Conservation (phyloP, 495 filamentous ascomycete species). For the Talaromyces thailandensis region DNA sequence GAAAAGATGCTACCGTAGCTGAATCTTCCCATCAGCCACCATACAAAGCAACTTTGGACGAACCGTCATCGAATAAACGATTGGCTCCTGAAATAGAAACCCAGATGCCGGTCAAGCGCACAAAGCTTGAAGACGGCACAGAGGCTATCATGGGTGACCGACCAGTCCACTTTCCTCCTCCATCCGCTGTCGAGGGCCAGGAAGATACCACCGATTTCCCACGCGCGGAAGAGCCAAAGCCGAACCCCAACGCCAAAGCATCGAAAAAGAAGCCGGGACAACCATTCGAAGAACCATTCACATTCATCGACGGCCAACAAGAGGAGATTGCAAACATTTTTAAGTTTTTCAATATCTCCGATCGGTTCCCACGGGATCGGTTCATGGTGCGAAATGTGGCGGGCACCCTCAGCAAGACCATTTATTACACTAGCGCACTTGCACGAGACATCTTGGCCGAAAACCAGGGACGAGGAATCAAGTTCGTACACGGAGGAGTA, state of each 20-base stretch:
- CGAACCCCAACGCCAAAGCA: constrained; percentile 14
- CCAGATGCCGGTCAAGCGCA: constrained; percentile 35
- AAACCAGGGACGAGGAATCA: constrained; percentile 84
- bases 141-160: constrained; percentile 40
- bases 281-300: constrained; percentile 80
- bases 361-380: constrained; percentile 76
- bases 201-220: constrained; percentile 19
- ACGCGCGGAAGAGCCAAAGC: constrained; percentile 14
- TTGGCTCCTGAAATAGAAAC: constrained; percentile 31
- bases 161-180: constrained; percentile 38
- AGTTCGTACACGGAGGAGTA: constrained; percentile 92
- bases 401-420: constrained; percentile 72
- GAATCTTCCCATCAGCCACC: constrained; percentile 31
- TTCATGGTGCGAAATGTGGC: constrained; percentile 93
- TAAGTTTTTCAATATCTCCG: constrained; percentile 71
- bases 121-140: constrained; percentile 36
- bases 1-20: constrained; percentile 37
- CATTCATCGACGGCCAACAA: constrained; percentile 67
- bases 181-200: constrained; percentile 28
- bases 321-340: constrained; percentile 64
- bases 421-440: constrained; percentile 90
- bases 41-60: constrained; percentile 26
- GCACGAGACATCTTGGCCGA: constrained; percentile 68
- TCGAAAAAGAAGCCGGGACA: constrained; percentile 39
- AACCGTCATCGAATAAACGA: constrained; percentile 26